Evolutionary conservation across 208 protist species (phyloP).

Genomic region (Leishmania major): DNA sequence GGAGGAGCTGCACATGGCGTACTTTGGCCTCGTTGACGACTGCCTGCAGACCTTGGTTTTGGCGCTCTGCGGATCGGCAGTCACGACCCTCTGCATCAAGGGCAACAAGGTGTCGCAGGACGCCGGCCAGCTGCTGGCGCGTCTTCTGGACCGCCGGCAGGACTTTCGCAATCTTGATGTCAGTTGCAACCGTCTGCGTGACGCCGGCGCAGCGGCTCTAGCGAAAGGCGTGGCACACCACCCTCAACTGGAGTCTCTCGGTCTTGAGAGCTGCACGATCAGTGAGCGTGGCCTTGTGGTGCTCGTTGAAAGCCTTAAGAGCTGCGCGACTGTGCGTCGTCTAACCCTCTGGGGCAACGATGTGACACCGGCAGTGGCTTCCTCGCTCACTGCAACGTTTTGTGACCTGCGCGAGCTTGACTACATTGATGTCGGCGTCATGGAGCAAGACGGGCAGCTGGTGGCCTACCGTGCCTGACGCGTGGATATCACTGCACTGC

Average conservation of each 20-base stretch:
- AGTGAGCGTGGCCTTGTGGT: slow-evolving; percentile 53
- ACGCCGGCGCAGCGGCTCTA: slow-evolving; percentile 53
- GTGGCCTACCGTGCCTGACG: slow-evolving; percentile 22
- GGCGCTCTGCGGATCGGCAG: slow-evolving; percentile 45
- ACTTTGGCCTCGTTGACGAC: slow-evolving; percentile 62
- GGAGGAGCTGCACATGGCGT: slow-evolving; percentile 41
- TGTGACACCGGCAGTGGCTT: slow-evolving; percentile 44
- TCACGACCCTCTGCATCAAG: slow-evolving; percentile 48
- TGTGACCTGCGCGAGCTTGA: slow-evolving; percentile 46
- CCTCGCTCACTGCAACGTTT: slow-evolving; percentile 44
- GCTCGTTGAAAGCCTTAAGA: slow-evolving; percentile 37
- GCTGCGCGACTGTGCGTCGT: slow-evolving; percentile 39
- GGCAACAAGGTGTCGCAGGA: slow-evolving; percentile 79
- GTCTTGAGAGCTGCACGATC: slow-evolving; percentile 59
- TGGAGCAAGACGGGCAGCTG: slow-evolving; percentile 28
- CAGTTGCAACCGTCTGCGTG: slow-evolving; percentile 63
- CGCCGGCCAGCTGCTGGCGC: slow-evolving; percentile 47
- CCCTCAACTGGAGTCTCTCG: slow-evolving; percentile 39
- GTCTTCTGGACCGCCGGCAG: slow-evolving; percentile 54
- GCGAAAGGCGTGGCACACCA: slow-evolving; percentile 47
- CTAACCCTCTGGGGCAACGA: slow-evolving; percentile 81
- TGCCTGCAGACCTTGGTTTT: slow-evolving; percentile 49
- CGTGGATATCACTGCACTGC: background rate
- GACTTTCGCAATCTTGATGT: slow-evolving; percentile 67
- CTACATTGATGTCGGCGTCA: slow-evolving; percentile 57